Base-by-base conservation (phyloP, 1,139 yeast species). In the Pichia inconspicua region DNA sequence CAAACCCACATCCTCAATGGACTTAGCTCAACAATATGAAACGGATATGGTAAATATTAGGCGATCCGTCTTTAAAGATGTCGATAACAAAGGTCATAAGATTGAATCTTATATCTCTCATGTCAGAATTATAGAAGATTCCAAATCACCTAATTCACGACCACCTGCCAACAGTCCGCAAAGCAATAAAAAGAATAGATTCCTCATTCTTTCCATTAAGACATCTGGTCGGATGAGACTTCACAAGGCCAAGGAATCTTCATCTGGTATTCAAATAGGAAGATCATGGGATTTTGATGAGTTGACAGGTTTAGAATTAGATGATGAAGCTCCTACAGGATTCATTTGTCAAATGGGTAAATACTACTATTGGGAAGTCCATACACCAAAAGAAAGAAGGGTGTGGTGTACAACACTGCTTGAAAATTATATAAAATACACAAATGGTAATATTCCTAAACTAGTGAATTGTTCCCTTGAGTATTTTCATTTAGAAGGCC, bases 211-310 rank as follows among this genome's bases (percentile, higher is more conserved):
- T 14, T 73, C 81, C 9, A 77, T 76, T 5, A 70, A 75, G 50
- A 66, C 71, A 44, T 67, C 75, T 3, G 94, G 95, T 3, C 70
- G 85, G 27, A 82, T 87, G 41, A 73, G 83, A 49, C 61, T 92
- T 28, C 96, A 89, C 61, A 92, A 92, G 66, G 96, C 95, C 1
- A 82, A 95, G 58, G 88, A 78, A 62, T 85, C 84, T 58, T 73
- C 78, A 11, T 81, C 81, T 52, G 88, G 85, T 3, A 82, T 85
- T 60, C 97, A 90, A 65, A 86, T 92, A 47, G 98, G 98, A 38
- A 77, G 96, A 60, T 84, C 95, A 5, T 92, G 98, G 98, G 83
- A 82, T 54, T 68, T 92, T 60, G 87, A 79, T 52, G 95, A 87
- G 56, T 69, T 92, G 55, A 67, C 72, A 14, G 66, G 66, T 37